phyloP scores from a whole-genome alignment of 805 yeast genomes.

The Helenozyma baotianmanensis region DNA sequence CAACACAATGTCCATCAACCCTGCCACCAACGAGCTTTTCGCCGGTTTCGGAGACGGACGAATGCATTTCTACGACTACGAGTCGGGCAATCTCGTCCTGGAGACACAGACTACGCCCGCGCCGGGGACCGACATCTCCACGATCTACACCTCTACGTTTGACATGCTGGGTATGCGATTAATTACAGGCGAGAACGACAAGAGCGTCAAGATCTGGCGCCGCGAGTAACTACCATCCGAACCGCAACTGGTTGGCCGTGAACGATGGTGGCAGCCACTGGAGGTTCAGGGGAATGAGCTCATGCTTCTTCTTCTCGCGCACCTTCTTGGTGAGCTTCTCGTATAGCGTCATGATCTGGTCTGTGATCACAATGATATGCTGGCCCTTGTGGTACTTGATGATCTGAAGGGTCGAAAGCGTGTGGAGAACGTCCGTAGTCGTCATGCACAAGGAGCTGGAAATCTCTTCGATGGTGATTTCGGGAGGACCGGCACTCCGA shows the following conservation, averaged over 20 bases:
- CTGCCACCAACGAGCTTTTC: slow-evolving; percentile 57
- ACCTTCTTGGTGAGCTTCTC: slow-evolving; percentile 51
- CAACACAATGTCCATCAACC: slow-evolving; percentile 65
- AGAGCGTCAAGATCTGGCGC: slow-evolving; percentile 74
- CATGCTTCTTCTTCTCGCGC: slow-evolving; percentile 68
- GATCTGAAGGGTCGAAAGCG: slow-evolving; percentile 86
- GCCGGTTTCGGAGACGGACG: slow-evolving; percentile 84
- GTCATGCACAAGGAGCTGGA: slow-evolving; percentile 89
- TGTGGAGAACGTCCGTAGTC: slow-evolving; percentile 90
- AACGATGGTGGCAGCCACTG: slow-evolving; percentile 95
- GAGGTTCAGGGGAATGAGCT: slow-evolving; percentile 65
- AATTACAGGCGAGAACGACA: slow-evolving; percentile 88
- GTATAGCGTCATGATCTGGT: slow-evolving; percentile 71
- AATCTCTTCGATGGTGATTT: slow-evolving; percentile 85
- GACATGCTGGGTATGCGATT: slow-evolving; percentile 78
- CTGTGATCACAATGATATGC: slow-evolving; percentile 81
- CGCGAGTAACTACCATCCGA: slow-evolving; percentile 74
- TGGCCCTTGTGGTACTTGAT: slow-evolving; percentile 92
- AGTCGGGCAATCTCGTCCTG: slow-evolving; percentile 61
- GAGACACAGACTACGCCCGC: slow-evolving; percentile 46
- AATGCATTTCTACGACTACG: slow-evolving; percentile 75
- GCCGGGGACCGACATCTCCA: slow-evolving; percentile 68
- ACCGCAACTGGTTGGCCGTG: slow-evolving; percentile 91
- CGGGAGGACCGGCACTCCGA: slow-evolving; percentile 26
- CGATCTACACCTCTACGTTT: slow-evolving; percentile 67